These are phyloP conservation scores for Chionographis japonica DNA, from an alignment of 106 monocot genomes.

Conservation along the genomic window DNA sequence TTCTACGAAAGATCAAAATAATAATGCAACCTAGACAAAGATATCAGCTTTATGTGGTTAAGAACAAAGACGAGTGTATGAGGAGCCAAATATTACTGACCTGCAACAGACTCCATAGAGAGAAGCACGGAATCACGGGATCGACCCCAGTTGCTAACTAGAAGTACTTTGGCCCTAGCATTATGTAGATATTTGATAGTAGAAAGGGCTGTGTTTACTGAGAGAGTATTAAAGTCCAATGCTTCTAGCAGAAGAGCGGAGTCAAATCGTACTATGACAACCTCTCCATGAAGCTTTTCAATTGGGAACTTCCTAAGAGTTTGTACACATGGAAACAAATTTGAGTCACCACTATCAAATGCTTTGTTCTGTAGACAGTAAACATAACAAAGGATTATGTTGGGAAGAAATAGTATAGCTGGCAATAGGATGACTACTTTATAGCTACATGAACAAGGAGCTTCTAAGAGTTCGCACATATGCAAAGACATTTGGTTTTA, in stretches of 20 bases:
- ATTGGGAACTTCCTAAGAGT: constrained; percentile 68
- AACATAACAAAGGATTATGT: background rate
- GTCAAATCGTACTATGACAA: constrained; percentile 75
- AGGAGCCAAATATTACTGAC: constrained; percentile 21
- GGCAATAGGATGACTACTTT: no score
- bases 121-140: constrained; percentile 16
- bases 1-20: background rate
- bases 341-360: constrained; percentile 20
- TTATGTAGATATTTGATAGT: constrained; percentile 73
- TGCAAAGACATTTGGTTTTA: no score
- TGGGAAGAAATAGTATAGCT: no score
- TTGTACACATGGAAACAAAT: constrained; percentile 49
- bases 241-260: constrained; percentile 29
- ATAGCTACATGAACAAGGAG: no score
- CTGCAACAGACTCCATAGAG: constrained; percentile 52
- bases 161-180: constrained; percentile 64
- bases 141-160: constrained; percentile 59
- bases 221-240: constrained; percentile 11
- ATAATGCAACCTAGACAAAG: background rate
- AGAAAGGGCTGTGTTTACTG: constrained; percentile 33
- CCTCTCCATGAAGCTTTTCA: constrained; percentile 65
- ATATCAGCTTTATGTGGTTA: no score
- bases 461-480: no score
- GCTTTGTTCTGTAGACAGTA: constrained; percentile 25
- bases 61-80: no score